Evolutionary conservation across 306 rosid genomes (phyloP), one percentile per base, ranked within the genome.

Genomic region (Luffa aegyptiaca): DNA sequence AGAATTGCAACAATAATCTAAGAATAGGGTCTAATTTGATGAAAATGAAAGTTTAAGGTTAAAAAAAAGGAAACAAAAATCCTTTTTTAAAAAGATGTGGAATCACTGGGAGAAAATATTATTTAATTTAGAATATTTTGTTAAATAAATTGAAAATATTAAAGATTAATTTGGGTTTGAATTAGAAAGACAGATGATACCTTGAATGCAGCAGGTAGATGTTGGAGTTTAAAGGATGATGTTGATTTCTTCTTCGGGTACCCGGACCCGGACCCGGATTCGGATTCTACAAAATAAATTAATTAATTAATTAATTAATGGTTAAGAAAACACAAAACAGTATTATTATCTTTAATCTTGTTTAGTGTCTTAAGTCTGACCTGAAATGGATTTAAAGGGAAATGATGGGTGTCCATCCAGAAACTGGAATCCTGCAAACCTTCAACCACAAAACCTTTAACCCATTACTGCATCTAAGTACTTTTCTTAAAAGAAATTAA

Each of bases 391-490:
- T 83, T 86, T 90, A 70, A 86, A 82, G 53, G 85, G 56, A 75
- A 75, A 77, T 75, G 87, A 80, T 75, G 83, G 73, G 78, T 84
- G 86, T 75, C 85, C 90, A 81, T 90, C 88, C 45, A 93, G 86
- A 83, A 84, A 42, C 88, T 93, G 97, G 88, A 91, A 95, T 62
- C 94, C 98, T 68, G 81, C 68, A 81, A 91, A 91, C 99, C 99
- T 95, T 89, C 75, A 69, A 69, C 75, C 35, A 69, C 55, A 69
- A 69, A 44, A n/a, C 33, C 74, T 66, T 41, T n/a, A 66, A 41
- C 74, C 70, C 74, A 66, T 17, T 37, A 63, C 70, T 36, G 44
- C 46, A 36, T 64, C 11, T 21, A 58, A 26, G 0, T 26, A 26
- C 31, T 26, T 26, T 26, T 26, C 31, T 0, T 0, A 26, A 26